Conservation (phyloP, 2,329 filamentous ascomycete genomes). For the Cryphonectria naterciae region DNA sequence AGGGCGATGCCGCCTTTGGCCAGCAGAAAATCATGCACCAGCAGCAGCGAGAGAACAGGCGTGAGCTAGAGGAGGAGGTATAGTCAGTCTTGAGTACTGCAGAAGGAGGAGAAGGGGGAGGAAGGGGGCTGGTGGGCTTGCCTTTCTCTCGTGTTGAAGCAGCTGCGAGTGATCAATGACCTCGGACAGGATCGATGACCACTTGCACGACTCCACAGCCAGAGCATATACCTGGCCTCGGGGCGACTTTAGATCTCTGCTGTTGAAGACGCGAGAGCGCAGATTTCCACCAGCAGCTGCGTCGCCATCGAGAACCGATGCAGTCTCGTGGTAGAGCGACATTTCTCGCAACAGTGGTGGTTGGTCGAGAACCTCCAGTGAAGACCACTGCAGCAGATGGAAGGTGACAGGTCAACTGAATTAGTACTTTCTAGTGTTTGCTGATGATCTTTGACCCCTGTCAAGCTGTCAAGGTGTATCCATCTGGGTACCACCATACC, state of each 20-base stretch:
- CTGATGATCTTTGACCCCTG: no score
- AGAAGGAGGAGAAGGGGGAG: constrained; percentile 7
- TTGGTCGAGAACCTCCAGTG: no score
- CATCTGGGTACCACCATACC: no score
- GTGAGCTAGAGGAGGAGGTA: constrained; percentile 63
- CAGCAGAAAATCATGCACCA: constrained; percentile 85
- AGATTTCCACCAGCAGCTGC: constrained; percentile 77
- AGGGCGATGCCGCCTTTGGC: constrained; percentile 82
- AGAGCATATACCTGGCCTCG: constrained; percentile 86
- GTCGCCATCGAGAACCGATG: constrained; percentile 68
- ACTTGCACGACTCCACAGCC: constrained; percentile 85
- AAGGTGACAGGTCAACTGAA: background rate
- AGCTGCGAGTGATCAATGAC: constrained; percentile 83
- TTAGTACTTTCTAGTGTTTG: no score
- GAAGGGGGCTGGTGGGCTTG: constrained; percentile 43
- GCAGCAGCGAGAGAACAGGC: constrained; percentile 76
- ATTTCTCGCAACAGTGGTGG: constrained; percentile 51
- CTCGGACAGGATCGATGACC: constrained; percentile 83
- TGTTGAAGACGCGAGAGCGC: constrained; percentile 81
- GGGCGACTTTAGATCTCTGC: constrained; percentile 74
- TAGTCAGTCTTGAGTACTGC: constrained; percentile 34
- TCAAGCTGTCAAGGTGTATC: no score
- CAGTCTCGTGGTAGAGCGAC: constrained; percentile 95
- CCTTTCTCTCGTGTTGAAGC: constrained; percentile 82
- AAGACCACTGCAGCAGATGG: background rate